Percentiles rank a stretch among this genome's conserved stretches.
Conservation (phyloP, 106 monocot species). For the Platanthera guangdongensis region DNA sequence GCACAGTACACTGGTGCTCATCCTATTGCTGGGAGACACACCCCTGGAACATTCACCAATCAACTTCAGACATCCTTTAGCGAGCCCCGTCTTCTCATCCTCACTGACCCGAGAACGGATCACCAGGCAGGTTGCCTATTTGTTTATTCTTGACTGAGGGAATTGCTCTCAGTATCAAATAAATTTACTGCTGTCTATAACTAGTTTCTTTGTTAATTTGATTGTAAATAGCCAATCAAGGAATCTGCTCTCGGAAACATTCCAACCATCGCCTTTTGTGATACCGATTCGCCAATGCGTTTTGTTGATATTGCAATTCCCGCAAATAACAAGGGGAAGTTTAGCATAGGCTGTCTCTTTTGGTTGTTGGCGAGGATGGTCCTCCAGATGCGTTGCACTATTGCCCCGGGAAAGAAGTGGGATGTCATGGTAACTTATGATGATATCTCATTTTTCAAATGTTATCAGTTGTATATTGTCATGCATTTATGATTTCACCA, state of each 20-base stretch:
- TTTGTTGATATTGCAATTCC: slow-evolving; percentile 71
- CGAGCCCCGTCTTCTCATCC: slow-evolving; percentile 19
- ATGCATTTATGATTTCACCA: neutral
- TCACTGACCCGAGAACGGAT: slow-evolving; percentile 49
- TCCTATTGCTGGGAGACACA: slow-evolving; percentile 46
- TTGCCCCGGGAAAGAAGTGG: slow-evolving; percentile 58
- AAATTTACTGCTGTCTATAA: neutral
- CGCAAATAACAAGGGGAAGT: slow-evolving; percentile 69
- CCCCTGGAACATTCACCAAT: slow-evolving; percentile 22
- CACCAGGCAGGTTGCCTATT: slow-evolving; percentile 29
- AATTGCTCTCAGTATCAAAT: neutral
- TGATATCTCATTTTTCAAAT: neutral
- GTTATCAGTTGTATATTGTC: neutral
- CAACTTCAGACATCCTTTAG: slow-evolving; percentile 21
- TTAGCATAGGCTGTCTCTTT: slow-evolving; percentile 48
- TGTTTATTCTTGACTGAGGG: neutral
- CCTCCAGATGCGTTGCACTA: slow-evolving; percentile 53
- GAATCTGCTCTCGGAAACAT: slow-evolving; percentile 64
- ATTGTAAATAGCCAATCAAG: slow-evolving; percentile 50
- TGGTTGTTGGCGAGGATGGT: slow-evolving; percentile 65
- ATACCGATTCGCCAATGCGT: slow-evolving; percentile 72
- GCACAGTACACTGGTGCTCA: slow-evolving; percentile 63
- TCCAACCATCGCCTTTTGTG: slow-evolving; percentile 68
- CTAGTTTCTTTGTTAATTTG: neutral
- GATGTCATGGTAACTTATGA: slow-evolving; percentile 47